Conservation (phyloP, 257 asterid genomes). For the Salvia miltiorrhiza region DNA sequence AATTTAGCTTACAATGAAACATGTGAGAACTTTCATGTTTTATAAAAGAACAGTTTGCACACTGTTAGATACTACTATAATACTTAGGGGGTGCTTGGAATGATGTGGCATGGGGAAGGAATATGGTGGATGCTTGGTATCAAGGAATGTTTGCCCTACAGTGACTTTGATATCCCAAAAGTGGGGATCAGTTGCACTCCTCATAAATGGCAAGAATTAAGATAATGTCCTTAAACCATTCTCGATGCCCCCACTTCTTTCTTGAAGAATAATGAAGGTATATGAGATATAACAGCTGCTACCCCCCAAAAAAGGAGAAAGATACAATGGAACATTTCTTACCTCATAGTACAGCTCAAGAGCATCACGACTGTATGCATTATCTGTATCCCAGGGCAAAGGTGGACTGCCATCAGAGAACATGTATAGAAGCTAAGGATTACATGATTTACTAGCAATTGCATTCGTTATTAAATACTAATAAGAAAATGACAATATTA, state of each 20-base stretch:
- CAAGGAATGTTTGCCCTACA: background rate
- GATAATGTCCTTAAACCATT: background rate
- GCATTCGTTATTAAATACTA: background rate
- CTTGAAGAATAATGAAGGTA: background rate
- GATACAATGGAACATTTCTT: slow-evolving; percentile 20
- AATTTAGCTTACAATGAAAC: background rate
- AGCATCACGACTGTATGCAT: slow-evolving; percentile 75
- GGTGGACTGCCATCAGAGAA: slow-evolving; percentile 77
- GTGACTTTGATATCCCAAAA: background rate
- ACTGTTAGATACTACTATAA: background rate
- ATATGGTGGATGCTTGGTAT: background rate
- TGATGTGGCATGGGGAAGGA: background rate
- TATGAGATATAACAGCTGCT: background rate
- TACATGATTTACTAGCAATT: slow-evolving; percentile 20
- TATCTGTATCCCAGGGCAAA: slow-evolving; percentile 75
- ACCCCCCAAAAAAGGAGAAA: background rate
- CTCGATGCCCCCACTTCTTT: too few species aligned
- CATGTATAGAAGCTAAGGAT: slow-evolving; percentile 79
- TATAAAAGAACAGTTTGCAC: background rate
- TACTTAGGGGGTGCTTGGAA: too few species aligned
- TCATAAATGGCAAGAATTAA: background rate
- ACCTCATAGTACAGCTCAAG: slow-evolving; percentile 92
- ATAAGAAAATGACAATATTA: background rate
- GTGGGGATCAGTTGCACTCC: background rate
- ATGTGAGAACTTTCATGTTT: background rate